Base-by-base conservation (phyloP, 116 monocot genomes). In the Cymodocea nodosa region DNA sequence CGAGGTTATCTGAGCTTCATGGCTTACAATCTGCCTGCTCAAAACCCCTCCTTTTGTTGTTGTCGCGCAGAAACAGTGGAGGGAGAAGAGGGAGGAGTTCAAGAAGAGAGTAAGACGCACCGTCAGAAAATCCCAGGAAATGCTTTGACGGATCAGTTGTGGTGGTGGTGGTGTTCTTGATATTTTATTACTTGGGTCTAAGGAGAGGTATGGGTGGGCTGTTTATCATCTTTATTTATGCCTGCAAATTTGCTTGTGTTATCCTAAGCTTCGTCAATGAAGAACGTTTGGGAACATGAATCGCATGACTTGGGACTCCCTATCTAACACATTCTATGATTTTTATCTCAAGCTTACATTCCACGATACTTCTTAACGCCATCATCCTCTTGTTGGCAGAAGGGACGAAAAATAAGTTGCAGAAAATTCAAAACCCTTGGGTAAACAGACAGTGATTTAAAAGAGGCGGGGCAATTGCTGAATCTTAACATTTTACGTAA, bases 41-140 rank as follows among this genome's bases (percentile, higher is more conserved):
- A 12, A 4, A 51, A 20, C 51, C 50, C 24, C 15, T 65, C 50
- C 24, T 34, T 18, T n/a, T 62, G 8, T 36, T 56, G 15, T 37
- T 54, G 8, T 39, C 13, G 24, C 39, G 63, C 59, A 85, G 85
- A 85, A 85, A 78, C 75, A 85, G 23, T 85, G 85, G 85, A 78
- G 85, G 52, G 85, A 81, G 52, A 78, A 59, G 36, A 78, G 75
- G 68, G 81, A 81, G 49, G 81, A 85, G 15, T 85, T 85, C 81
- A 85, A 78, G 80, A 85, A 85, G 78, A 85, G 75, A 69, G 85
- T 85, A 11, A 63, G 75, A 19, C 76, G 78, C 62, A 56, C 72
- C 3, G 85, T 85, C 4, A 75, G 85, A 55, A 24, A 69, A 60
- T 85, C 85, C 23, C 85, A 85, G 59, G 85, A 84, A 72, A 84